Base-by-base conservation (phyloP, 106 monocot species). In the Allium sativum region DNA sequence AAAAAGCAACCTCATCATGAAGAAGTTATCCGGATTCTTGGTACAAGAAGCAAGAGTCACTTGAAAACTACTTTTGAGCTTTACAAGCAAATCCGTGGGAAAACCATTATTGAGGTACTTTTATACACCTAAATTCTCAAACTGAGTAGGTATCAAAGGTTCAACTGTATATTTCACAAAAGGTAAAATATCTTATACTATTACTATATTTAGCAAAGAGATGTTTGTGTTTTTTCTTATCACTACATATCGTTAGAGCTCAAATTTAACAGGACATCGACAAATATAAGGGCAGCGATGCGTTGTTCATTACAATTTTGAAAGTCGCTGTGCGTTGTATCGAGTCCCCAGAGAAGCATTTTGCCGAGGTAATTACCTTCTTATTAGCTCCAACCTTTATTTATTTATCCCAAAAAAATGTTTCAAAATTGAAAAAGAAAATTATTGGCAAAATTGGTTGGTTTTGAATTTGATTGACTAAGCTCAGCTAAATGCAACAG, bases 301-400 rank as follows among this genome's bases (percentile, higher is more conserved):
- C 65, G 13, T 45, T 61, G 19, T 70, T 74, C 31, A 31, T 55
- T 42, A 56, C 68, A 9, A 51, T 70, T 56, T 51, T 88, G 10
- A 80, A 64, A 67, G 53, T 21, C 42, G 80, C 75, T 14, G 66
- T 83, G 44, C 68, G 65, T 62, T 88, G 88, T 72, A n/a, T 88
- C 9, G 68, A 42, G 0, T 75, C 54, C 18, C 83, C 88, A 14
- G 88, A 83, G 66, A 81, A 80, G 61, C 88, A 88, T 65, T 88
- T 83, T 59, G 83, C 83, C 1, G 77, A 83, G 80, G 88, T 88
- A 77, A 58, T 46, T 7, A 4, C 51, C n/a, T 18, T 16, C 13
- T 3, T 20, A 12, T 20, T 44, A 7, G 11, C 13, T 4, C n/a
- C 22, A 47, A 21, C 44, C n/a, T 41, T 42, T 42, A 16, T 43